Percentiles rank a stretch among this genome's conserved stretches.
phyloP scores from a whole-genome alignment of 768 basidiomycete genomes.

The Trametes sanguinea region DNA sequence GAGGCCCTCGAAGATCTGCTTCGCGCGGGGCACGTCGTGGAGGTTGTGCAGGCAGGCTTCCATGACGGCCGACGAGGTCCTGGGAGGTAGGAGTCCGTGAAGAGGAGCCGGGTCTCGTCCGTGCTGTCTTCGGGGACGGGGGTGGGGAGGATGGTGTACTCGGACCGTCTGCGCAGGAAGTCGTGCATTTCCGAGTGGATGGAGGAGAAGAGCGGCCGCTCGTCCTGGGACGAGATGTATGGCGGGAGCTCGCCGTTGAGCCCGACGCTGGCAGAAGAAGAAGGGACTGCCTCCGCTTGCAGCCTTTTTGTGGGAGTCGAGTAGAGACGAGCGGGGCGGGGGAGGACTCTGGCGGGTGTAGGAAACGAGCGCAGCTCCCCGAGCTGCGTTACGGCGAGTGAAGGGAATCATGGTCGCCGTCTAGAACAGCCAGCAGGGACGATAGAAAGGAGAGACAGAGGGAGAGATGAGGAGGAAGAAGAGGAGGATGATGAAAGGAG shows the following conservation, averaged over 20 bases:
- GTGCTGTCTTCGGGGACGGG: conserved; percentile 57
- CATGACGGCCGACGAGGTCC: conserved; percentile 76
- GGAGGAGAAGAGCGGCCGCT: conserved; percentile 15
- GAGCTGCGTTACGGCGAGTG: conserved; percentile 26
- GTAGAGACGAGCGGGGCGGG: conserved; percentile 69
- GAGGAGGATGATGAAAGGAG: background rate
- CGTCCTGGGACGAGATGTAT: conserved; percentile 38
- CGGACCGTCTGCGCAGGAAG: conserved; percentile 50
- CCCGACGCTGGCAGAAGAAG: conserved; percentile 39
- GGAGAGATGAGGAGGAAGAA: background rate
- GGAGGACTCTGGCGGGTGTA: conserved; percentile 66
- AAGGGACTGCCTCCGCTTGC: conserved; percentile 54
- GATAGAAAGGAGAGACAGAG: background rate
- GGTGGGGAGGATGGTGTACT: conserved; percentile 64
- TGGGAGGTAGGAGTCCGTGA: conserved; percentile 64
- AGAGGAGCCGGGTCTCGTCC: conserved; percentile 53
- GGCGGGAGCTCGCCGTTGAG: conserved; percentile 38
- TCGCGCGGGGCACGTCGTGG: conserved; percentile 78
- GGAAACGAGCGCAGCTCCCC: conserved; percentile 50
- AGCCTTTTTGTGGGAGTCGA: conserved; percentile 62
- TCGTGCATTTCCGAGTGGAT: conserved; percentile 43
- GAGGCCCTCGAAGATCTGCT: conserved; percentile 67
- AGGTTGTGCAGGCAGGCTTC: conserved; percentile 78
- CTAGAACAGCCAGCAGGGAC: background rate
- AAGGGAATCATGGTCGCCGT: conserved; percentile 36